These are phyloP conservation scores for Graphiopsis chlorocephala DNA, from an alignment of 2,329 filamentous ascomycete species.

Conservation along the genomic window DNA sequence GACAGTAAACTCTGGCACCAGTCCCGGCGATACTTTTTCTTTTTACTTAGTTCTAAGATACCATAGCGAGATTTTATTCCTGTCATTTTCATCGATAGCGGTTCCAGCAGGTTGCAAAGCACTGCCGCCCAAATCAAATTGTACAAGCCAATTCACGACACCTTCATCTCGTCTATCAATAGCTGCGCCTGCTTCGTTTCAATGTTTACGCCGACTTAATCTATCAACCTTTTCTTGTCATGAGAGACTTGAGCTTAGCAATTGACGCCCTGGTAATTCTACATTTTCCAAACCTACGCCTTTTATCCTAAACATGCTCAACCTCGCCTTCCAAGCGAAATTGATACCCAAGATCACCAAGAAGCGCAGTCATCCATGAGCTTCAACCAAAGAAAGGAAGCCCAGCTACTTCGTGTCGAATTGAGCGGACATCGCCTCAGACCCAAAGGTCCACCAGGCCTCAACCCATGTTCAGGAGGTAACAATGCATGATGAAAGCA, in stretches of 20 bases:
- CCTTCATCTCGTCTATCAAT: not conserved
- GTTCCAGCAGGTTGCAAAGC: not conserved
- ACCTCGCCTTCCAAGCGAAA: not conserved
- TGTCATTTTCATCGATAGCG: not conserved
- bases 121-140: not conserved
- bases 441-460: not conserved
- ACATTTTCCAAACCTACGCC: not conserved
- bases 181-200: not conserved
- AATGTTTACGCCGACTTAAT: not conserved
- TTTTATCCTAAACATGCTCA: not conserved
- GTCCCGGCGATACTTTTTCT: not conserved
- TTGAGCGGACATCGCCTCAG: not conserved
- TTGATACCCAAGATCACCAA: not conserved
- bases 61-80: slow-evolving; percentile 9
- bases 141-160: not conserved
- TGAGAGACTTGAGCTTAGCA: not conserved
- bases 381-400: not conserved
- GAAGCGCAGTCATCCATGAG: not conserved
- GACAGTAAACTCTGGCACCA: not conserved
- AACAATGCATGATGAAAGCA: not conserved
- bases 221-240: not conserved
- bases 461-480: not conserved
- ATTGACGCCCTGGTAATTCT: not conserved
- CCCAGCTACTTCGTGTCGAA: not conserved
- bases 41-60: slow-evolving; percentile 3